phyloP scores from a whole-genome alignment of 2,329 filamentous ascomycete genomes.

The Fusarium sp. region DNA sequence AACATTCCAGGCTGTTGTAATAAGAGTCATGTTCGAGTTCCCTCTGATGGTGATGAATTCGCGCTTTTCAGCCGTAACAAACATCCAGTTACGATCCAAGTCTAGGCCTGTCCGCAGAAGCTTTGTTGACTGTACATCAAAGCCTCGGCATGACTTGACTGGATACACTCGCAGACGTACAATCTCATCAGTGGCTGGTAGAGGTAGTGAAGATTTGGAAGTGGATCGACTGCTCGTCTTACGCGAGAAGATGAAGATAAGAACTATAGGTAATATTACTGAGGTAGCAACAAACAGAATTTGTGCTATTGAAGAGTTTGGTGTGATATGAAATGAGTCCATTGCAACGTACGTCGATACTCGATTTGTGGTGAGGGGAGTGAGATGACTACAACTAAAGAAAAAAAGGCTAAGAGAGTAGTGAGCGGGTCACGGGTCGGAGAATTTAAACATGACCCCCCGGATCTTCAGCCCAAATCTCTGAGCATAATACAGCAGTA shows the following conservation, averaged over 20 bases:
- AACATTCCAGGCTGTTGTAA: slow-evolving; percentile 54
- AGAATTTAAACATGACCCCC: background rate
- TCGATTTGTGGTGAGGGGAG: slow-evolving; percentile 3
- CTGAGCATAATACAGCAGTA: background rate
- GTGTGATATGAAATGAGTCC: background rate
- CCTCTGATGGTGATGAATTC: slow-evolving; percentile 73
- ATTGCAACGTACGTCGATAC: background rate
- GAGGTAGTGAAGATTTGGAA: slow-evolving; percentile 8
- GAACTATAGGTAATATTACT: slow-evolving; percentile 12
- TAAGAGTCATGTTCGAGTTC: slow-evolving; percentile 71
- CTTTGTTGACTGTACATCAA: slow-evolving; percentile 63
- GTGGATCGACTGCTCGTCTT: background rate
- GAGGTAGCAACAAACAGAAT: slow-evolving; percentile 5
- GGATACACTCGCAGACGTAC: slow-evolving; percentile 67
- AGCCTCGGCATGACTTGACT: slow-evolving; percentile 74
- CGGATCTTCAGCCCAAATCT: background rate
- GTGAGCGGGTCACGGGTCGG: background rate
- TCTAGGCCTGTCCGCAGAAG: slow-evolving; percentile 69
- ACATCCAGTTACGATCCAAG: slow-evolving; percentile 75
- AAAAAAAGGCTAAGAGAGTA: slow-evolving; percentile 2
- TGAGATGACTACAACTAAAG: background rate
- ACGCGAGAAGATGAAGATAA: slow-evolving; percentile 21
- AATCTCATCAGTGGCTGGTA: slow-evolving; percentile 42
- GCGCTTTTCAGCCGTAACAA: slow-evolving; percentile 64
- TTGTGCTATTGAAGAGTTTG: slow-evolving; percentile 5